A percentile compares a stretch with the other conserved stretches of the same genome.
These are phyloP conservation scores for Schrenkiella parvula DNA, from an alignment of 345 rosid species.

Conservation along the genomic window DNA sequence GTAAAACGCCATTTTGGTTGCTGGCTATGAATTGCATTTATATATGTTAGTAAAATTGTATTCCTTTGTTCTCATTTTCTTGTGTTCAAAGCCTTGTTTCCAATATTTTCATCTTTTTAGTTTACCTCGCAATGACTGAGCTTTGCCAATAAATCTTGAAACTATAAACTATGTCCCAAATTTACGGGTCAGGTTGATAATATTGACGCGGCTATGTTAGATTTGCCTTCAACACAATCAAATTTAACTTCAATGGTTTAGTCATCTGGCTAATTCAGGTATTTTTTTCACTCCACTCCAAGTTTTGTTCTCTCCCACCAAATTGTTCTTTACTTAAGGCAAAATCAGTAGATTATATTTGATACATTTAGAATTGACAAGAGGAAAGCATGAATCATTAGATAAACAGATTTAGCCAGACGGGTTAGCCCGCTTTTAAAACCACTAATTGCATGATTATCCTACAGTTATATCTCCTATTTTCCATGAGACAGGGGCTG, in stretches of 20 bases:
- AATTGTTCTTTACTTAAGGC: neutral
- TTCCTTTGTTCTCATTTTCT: neutral
- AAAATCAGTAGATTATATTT: neutral
- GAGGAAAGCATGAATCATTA: slow-evolving; percentile 9
- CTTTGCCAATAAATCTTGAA: no score
- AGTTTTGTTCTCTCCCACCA: neutral
- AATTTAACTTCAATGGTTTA: no score
- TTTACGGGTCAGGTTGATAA: neutral
- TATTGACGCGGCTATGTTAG: neutral
- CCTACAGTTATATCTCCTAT: slow-evolving; percentile 2
- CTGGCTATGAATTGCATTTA: slow-evolving; percentile 4
- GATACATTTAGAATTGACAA: slow-evolving; percentile 10
- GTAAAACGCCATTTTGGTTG: slow-evolving; percentile 12
- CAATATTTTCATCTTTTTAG: neutral
- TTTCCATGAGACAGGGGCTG: neutral
- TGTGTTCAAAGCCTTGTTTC: neutral
- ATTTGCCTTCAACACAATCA: neutral
- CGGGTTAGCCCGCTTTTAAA: neutral
- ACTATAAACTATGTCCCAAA: no score
- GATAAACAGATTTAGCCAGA: neutral
- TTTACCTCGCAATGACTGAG: neutral
- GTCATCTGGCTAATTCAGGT: no score
- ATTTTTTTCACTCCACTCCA: neutral
- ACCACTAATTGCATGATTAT: neutral
- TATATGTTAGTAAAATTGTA: slow-evolving; percentile 5